Conservation (phyloP, 768 basidiomycete species). For the Pleurotus giganteus region DNA sequence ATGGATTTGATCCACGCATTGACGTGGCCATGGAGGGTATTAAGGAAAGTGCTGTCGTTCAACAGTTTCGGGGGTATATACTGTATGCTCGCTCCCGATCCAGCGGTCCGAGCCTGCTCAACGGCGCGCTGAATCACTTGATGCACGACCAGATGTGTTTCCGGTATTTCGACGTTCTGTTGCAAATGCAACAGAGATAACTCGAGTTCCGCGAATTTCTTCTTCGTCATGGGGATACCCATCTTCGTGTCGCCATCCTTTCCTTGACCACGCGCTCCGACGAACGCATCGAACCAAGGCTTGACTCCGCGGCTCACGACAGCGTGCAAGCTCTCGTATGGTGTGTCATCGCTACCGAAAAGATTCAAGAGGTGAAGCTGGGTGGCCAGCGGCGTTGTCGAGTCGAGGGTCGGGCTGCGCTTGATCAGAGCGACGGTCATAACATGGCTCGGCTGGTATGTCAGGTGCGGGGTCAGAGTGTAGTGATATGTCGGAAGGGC, state of each 20-base stretch:
- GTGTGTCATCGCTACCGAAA: constrained; percentile 84
- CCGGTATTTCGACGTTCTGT: constrained; percentile 98
- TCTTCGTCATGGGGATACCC: constrained; percentile 98
- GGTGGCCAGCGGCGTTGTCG: constrained; percentile 70
- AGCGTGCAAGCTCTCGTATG: constrained; percentile 94
- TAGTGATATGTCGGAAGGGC: constrained; percentile 61
- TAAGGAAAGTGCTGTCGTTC: constrained; percentile 88
- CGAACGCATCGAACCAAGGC: constrained; percentile 98
- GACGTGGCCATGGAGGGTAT: constrained; percentile 88
- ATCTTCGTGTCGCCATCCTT: constrained; percentile 82
- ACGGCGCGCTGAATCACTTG: constrained; percentile 87
- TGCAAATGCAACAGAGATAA: constrained; percentile 91
- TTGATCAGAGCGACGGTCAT: constrained; percentile 96
- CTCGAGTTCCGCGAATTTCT: constrained; percentile 98
- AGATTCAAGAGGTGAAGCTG: constrained; percentile 94
- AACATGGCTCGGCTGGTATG: constrained; percentile 76
- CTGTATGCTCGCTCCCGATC: constrained; percentile 69
- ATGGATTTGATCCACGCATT: constrained; percentile 99
- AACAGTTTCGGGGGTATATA: constrained; percentile 73
- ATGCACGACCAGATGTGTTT: constrained; percentile 91
- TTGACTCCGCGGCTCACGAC: constrained; percentile 95
- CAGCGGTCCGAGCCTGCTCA: constrained; percentile 56
- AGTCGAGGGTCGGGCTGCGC: constrained; percentile 79
- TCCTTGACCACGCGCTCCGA: constrained; percentile 73
- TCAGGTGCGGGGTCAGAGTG: constrained; percentile 66